Evolutionary conservation across 164 flowering plant species (phyloP), one percentile per base, ranked within the genome.

Genomic region (Berberis thunbergii): DNA sequence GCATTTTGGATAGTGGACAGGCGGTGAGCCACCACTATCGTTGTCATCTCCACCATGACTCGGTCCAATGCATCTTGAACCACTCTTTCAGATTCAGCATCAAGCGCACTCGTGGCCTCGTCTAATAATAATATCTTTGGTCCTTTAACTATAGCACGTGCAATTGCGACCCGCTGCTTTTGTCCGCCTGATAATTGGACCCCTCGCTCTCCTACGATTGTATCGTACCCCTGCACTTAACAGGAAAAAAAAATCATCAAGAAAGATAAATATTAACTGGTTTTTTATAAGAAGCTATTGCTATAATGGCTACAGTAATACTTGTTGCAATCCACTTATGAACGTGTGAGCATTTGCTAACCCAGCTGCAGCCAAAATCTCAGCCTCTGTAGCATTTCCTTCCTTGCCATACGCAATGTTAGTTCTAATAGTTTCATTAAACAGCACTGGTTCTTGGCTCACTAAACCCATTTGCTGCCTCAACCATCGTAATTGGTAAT

Each of bases 381-480:
- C 85, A 4, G 78, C 73, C 54, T 81, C 81, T 1, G 73, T 74
- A 43, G 75, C 77, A 46, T 68, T 39, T 39, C 79, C 77, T 57
- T 67, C 70, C 69, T 80, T 77, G 6, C 80, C 83, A 55, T 80
- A 77, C 12, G 79, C 81, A 66, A 75, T 77, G 69, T 77, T 80
- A 67, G 79, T 78, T 60, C 78, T 64, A 43, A 77, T 70, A 6
- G 78, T 80, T 67, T 77, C 81, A 54, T 72, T 77, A 63, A 80
- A 80, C 46, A 80, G 46, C 2, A 65, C 67, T 7, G 84, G 84
- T 61, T 80, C 81, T 63, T 78, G 84, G 65, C 80, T 71, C 57
- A 80, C 84, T 53, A 78, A 62, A 49, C 80, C 78, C 80, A 78
- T 78, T 49, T 78, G 81, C 64, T 71, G 75, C 59, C 83, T 71